A percentile compares a stretch with the other conserved stretches of the same genome.
phyloP scores from a whole-genome alignment of 2,329 filamentous ascomycete genomes.

The Westerdykella aurantiaca region DNA sequence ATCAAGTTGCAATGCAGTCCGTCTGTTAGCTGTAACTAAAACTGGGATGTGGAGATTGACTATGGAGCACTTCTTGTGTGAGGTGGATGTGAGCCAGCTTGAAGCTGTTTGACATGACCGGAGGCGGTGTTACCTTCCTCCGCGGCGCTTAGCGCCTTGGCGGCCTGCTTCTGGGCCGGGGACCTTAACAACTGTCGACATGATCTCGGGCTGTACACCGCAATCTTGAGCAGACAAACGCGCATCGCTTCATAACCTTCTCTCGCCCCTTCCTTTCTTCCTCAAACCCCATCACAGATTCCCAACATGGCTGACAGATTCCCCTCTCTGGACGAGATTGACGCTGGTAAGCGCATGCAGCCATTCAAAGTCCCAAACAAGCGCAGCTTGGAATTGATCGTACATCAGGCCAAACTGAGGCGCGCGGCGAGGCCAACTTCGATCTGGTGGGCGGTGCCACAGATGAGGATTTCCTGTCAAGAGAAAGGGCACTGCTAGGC shows the following conservation, averaged over 20 bases:
- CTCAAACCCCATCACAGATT: conserved; percentile 4
- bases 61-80: not conserved
- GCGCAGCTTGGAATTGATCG: conserved; percentile 20
- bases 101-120: not conserved
- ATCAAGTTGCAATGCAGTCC: not conserved
- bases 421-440: conserved; percentile 47
- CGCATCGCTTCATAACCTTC: not conserved
- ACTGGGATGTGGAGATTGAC: not conserved
- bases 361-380: conserved; percentile 10
- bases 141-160: not conserved
- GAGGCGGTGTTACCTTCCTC: not conserved
- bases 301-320: conserved; percentile 47
- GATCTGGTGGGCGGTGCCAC: conserved; percentile 51
- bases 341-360: conserved; percentile 40
- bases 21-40: not conserved
- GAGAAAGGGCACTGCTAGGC: conserved; percentile 83
- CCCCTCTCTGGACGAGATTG: conserved; percentile 49
- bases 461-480: conserved; percentile 80
- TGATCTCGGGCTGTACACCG: too few relatives aligned
- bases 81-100: too few relatives aligned
- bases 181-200: not conserved
- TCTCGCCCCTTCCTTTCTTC: not conserved
- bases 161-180: not conserved
- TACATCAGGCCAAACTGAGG: conserved; percentile 60
- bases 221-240: too few relatives aligned